Conservation (phyloP, 2,329 filamentous ascomycete genomes). For the Pseudogymnoascus sp. region DNA sequence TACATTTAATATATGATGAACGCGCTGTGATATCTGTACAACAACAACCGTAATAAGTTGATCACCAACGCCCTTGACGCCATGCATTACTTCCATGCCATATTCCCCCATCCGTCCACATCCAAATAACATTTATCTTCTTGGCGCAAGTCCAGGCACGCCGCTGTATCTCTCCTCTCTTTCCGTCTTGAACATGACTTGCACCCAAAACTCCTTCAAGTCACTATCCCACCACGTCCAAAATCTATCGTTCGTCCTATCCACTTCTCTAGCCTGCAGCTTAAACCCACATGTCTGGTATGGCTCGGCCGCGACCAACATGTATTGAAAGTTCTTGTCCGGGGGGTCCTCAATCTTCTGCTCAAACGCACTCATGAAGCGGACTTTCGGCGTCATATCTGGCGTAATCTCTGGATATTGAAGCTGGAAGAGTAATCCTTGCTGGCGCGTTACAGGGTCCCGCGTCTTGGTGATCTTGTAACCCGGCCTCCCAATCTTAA, state of each 20-base stretch:
- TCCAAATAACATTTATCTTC: constrained; percentile 15
- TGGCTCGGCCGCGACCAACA: constrained; percentile 89
- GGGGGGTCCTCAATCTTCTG: constrained; percentile 88
- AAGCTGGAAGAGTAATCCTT: constrained; percentile 89
- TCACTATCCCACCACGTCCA: constrained; percentile 96
- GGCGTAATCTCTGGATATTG: constrained; percentile 85
- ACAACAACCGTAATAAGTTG: not conserved
- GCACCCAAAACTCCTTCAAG: constrained; percentile 93
- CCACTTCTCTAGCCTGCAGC: constrained; percentile 85
- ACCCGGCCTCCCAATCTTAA: constrained; percentile 92
- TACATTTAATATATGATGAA: not conserved
- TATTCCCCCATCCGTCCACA: not conserved
- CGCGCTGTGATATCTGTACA: constrained; percentile 3
- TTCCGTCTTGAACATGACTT: constrained; percentile 97
- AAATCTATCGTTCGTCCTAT: constrained; percentile 77
- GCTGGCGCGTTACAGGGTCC: constrained; percentile 79
- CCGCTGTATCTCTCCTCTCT: constrained; percentile 80
- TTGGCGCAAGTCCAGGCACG: constrained; percentile 50
- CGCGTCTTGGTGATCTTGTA: constrained; percentile 97
- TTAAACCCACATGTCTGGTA: constrained; percentile 98
- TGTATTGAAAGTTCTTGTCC: constrained; percentile 89
- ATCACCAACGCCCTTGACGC: constrained; percentile 15
- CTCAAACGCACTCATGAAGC: constrained; percentile 97
- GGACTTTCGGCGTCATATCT: constrained; percentile 70
- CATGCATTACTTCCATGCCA: constrained; percentile 6